Evolutionary conservation across 805 yeast genomes (phyloP).

Genomic region (Torulaspora franciscae): DNA sequence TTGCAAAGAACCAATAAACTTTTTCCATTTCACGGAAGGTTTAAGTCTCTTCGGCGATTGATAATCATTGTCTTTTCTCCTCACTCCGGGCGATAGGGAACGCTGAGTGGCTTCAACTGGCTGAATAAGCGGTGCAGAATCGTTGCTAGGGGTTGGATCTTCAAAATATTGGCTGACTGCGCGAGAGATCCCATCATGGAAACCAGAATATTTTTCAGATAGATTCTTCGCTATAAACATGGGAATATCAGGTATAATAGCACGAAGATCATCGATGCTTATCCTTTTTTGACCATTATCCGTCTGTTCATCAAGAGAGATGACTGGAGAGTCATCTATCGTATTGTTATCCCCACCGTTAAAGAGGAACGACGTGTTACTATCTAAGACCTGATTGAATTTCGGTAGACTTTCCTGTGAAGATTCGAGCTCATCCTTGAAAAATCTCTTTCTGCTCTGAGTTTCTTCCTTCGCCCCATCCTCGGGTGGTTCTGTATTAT

Average conservation of each 20-base stretch:
- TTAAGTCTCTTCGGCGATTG: slow-evolving; percentile 15
- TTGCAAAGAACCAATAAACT: slow-evolving; percentile 56
- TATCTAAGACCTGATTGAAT: slow-evolving; percentile 13
- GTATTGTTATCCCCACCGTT: neutral
- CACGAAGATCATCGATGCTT: slow-evolving; percentile 20
- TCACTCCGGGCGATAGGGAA: slow-evolving; percentile 6
- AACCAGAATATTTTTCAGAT: slow-evolving; percentile 27
- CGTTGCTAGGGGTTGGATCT: neutral
- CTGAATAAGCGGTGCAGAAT: neutral
- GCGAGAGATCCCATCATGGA: slow-evolving; percentile 31
- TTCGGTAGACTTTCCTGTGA: slow-evolving; percentile 12
- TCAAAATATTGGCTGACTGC: slow-evolving; percentile 43
- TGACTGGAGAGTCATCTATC: neutral
- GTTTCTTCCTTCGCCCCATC: slow-evolving; percentile 5
- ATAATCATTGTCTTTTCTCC: slow-evolving; percentile 1
- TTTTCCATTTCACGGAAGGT: slow-evolving; percentile 32
- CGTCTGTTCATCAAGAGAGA: neutral
- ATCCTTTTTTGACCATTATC: neutral
- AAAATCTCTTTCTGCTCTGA: slow-evolving; percentile 24
- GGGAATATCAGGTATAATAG: slow-evolving; percentile 36
- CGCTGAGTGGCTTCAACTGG: neutral
- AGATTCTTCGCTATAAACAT: slow-evolving; percentile 21
- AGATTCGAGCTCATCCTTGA: slow-evolving; percentile 31
- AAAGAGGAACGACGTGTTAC: slow-evolving; percentile 25
- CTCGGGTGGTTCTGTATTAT: neutral